Percentiles rank a stretch among this genome's conserved stretches.
Evolutionary conservation across 2,329 filamentous ascomycete species (phyloP).

Genomic region (Claviceps paspali): DNA sequence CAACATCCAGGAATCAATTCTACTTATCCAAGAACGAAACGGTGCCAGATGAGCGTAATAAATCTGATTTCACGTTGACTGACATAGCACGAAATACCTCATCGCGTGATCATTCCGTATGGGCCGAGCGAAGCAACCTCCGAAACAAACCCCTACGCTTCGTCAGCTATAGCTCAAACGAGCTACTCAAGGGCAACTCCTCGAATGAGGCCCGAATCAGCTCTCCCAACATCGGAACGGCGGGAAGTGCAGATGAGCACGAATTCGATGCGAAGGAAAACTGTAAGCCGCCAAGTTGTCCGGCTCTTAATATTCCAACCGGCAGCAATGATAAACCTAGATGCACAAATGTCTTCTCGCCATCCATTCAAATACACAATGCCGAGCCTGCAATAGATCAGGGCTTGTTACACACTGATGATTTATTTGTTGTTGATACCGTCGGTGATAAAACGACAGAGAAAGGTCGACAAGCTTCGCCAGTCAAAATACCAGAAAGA

Average conservation of each 20-base stretch:
- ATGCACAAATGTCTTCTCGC: background rate
- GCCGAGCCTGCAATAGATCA: background rate
- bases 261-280: background rate
- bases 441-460: constrained; percentile 12
- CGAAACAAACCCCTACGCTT: constrained; percentile 35
- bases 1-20: too few relatives aligned
- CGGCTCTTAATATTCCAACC: background rate
- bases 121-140: constrained; percentile 25
- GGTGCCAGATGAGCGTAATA: background rate
- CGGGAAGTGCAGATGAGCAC: background rate
- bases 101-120: constrained; percentile 26
- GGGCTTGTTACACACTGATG: background rate
- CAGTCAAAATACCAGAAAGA: constrained; percentile 8
- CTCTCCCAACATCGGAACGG: constrained; percentile 2
- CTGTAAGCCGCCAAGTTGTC: background rate
- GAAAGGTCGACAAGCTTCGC: background rate
- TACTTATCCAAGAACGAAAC: background rate
- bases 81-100: constrained; percentile 37
- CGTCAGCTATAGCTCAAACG: constrained; percentile 35
- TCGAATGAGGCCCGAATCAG: background rate
- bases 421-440: constrained; percentile 23
- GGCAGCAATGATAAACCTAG: background rate
- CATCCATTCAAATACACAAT: background rate
- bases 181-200: constrained; percentile 26
- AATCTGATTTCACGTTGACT: constrained; percentile 16